phyloP scores from a whole-genome alignment of 208 protist species.

The Leishmania gerbilli region DNA sequence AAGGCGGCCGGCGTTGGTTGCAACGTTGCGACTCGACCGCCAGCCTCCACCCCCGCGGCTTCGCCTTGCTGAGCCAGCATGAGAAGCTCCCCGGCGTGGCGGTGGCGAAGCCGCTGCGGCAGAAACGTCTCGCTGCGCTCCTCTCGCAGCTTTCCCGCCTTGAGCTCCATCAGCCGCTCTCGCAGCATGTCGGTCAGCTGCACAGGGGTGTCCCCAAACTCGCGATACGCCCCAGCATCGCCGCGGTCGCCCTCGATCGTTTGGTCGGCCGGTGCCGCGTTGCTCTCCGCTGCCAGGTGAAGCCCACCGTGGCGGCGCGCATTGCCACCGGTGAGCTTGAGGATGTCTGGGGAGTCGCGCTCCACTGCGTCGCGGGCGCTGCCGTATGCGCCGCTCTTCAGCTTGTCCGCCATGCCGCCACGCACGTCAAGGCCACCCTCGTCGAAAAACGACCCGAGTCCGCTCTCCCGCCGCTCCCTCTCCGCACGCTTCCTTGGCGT shows the following conservation, averaged over 20 bases:
- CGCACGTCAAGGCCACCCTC: slow-evolving; percentile 80
- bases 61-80: slow-evolving; percentile 15
- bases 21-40: not conserved
- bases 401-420: slow-evolving; percentile 29
- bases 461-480: slow-evolving; percentile 25
- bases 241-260: slow-evolving; percentile 64
- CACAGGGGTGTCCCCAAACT: slow-evolving; percentile 81
- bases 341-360: slow-evolving; percentile 64
- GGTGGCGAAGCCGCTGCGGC: slow-evolving; percentile 54
- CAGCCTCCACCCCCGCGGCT: not conserved
- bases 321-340: slow-evolving; percentile 71
- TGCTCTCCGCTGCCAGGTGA: slow-evolving; percentile 53
- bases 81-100: slow-evolving; percentile 36
- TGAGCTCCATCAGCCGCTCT: slow-evolving; percentile 89
- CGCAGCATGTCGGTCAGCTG: slow-evolving; percentile 90
- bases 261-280: slow-evolving; percentile 67
- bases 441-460: slow-evolving; percentile 69
- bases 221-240: slow-evolving; percentile 23
- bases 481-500: slow-evolving; percentile 13
- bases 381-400: slow-evolving; percentile 16
- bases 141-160: slow-evolving; percentile 68
- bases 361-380: slow-evolving; percentile 22
- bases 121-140: slow-evolving; percentile 82
- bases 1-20: not conserved
- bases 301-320: slow-evolving; percentile 49